Percentiles rank a stretch among this genome's conserved stretches.
These are phyloP conservation scores for Rhypophila decipiens DNA, from an alignment of 495 filamentous ascomycete genomes.

Conservation along the genomic window DNA sequence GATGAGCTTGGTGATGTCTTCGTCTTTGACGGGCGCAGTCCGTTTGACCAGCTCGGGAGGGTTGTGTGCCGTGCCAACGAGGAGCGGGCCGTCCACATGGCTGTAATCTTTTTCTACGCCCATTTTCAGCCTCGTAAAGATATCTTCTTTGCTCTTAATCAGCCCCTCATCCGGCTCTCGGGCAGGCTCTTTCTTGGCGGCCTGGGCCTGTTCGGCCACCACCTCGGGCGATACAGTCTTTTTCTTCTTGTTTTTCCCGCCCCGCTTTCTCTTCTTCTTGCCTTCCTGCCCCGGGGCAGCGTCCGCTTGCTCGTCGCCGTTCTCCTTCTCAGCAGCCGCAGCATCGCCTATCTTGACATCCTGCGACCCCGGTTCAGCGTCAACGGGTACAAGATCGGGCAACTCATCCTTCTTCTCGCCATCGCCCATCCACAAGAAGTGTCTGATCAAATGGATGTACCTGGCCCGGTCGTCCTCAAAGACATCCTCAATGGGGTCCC, in stretches of 20 bases:
- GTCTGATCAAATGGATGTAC: constrained; percentile 37
- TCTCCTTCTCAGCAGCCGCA: constrained; percentile 4
- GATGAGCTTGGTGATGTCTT: constrained; percentile 37
- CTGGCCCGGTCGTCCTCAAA: constrained; percentile 38
- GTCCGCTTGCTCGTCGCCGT: constrained; percentile 3
- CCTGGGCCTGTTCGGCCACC: constrained; percentile 7
- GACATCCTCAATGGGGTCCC: constrained; percentile 51
- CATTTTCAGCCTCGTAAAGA: constrained; percentile 32
- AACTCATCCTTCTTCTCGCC: constrained; percentile 8
- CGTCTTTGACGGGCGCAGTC: constrained; percentile 32
- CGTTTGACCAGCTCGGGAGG: constrained; percentile 28
- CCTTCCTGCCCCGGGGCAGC: constrained; percentile 8
- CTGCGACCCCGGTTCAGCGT: constrained; percentile 8
- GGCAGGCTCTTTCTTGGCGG: background rate
- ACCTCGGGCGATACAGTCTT: constrained; percentile 3
- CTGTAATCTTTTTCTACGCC: constrained; percentile 33
- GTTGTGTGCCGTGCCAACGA: constrained; percentile 34
- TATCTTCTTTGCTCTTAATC: constrained; percentile 36
- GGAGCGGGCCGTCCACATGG: constrained; percentile 24
- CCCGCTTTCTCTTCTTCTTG: constrained; percentile 29
- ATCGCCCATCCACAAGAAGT: constrained; percentile 37
- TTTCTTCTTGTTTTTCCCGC: constrained; percentile 32
- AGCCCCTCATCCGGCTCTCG: constrained; percentile 29
- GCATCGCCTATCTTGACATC: no score
- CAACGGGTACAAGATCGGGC: no score